These are phyloP conservation scores for Neurospora sp. DNA, from an alignment of 495 filamentous ascomycete species.

Conservation along the genomic window DNA sequence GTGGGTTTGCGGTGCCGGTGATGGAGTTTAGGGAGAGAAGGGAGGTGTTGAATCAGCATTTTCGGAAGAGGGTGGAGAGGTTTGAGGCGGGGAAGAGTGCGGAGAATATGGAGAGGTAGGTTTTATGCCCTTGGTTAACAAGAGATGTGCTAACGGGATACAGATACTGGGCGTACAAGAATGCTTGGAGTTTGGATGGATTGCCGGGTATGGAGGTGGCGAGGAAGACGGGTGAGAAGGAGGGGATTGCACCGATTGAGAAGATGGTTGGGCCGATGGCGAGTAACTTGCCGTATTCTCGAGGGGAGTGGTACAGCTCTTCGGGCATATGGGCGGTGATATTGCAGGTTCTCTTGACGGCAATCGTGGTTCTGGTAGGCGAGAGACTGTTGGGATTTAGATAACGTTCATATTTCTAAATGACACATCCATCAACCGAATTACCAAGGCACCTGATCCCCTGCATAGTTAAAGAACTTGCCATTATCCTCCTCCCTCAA, in stretches of 20 bases:
- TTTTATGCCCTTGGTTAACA: too few relatives aligned
- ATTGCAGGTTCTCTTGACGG: neutral
- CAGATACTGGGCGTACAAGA: conserved; percentile 50
- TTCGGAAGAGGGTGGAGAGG: conserved; percentile 32
- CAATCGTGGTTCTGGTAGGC: neutral
- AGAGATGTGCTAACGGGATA: too few relatives aligned
- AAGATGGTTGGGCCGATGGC: conserved; percentile 41
- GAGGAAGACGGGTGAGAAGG: conserved; percentile 25
- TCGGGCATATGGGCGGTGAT: neutral
- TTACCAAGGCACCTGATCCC: conserved; percentile 21
- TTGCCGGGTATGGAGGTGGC: conserved; percentile 40
- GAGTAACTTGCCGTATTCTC: neutral
- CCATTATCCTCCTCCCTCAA: conserved; percentile 31
- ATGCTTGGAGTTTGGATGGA: conserved; percentile 43
- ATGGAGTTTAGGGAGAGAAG: conserved; percentile 42
- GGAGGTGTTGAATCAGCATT: conserved; percentile 36
- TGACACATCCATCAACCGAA: too few relatives aligned
- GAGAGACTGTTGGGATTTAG: neutral
- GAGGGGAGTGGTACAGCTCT: neutral
- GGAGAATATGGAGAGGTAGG: conserved; percentile 42
- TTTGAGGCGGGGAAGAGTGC: conserved; percentile 32
- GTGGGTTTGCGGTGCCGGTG: conserved; percentile 44
- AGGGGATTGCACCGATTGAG: conserved; percentile 36
- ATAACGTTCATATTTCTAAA: too few relatives aligned
- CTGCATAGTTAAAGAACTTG: conserved; percentile 18